phyloP scores from a whole-genome alignment of 2,329 filamentous ascomycete species.

The Orbilia quercus region DNA sequence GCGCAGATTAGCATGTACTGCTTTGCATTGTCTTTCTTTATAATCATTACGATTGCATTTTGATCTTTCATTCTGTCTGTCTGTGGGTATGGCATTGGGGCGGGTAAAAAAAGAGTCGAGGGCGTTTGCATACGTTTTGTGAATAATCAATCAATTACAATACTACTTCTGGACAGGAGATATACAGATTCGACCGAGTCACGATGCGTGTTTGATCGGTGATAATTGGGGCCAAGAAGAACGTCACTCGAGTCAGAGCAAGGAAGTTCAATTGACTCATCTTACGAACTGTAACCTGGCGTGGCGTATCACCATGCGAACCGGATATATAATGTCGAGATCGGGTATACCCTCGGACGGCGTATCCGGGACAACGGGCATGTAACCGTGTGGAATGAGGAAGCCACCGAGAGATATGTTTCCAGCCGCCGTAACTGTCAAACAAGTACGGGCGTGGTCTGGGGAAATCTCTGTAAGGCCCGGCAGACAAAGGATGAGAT shows the following conservation, averaged over 20 bases:
- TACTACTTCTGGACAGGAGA: conserved; percentile 43
- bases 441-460: too few species aligned
- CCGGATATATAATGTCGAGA: background rate
- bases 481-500: background rate
- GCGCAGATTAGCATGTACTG: background rate
- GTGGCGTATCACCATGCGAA: background rate
- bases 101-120: conserved; percentile 1
- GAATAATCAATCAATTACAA: conserved; percentile 42
- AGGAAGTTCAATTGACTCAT: background rate
- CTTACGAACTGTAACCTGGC: background rate
- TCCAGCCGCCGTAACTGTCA: too few species aligned
- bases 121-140: too few species aligned
- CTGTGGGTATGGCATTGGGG: conserved; percentile 4
- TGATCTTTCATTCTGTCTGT: conserved; percentile 1
- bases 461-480: too few species aligned
- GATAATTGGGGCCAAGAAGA: background rate
- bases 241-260: background rate
- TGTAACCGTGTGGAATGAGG: background rate
- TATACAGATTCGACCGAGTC: background rate
- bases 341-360: background rate
- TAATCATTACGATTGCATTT: conserved; percentile 1
- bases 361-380: background rate
- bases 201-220: background rate
- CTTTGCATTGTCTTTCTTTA: background rate
- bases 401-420: too few species aligned